Evolutionary conservation across 2,329 filamentous ascomycete genomes (phyloP), one percentile per base, ranked within the genome.

Genomic region (Botrytis byssoidea): DNA sequence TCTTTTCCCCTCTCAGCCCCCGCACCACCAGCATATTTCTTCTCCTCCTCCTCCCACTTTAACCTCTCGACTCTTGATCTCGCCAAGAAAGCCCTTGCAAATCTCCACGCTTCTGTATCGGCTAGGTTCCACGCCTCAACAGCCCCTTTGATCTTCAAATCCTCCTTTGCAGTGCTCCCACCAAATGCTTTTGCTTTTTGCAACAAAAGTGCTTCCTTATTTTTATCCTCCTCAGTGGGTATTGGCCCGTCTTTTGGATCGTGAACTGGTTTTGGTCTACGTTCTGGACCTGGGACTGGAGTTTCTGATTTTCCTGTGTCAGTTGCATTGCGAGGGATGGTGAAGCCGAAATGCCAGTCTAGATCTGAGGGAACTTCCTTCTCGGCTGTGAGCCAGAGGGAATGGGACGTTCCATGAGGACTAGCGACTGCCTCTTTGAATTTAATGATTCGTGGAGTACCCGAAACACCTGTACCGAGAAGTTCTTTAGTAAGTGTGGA

Each of bases 311-410:
- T 87, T 65, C 86, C 87, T 42, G 86, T 84, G 59, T 86, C 82
- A 6, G 87, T 85, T 18, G 84, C 83, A 32, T 85, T 83, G 65
- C 86, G 85, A 2, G 95, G 93, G 16, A 98, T 86, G 22, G 86
- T 85, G 82, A 98, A 98, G 71, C 95, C 96, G 81, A 98, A 93
- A 77, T 92, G 88, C 94, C 94, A 98, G 80, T 95, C 92, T 3
- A 97, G 85, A 76, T 96, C 92, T n/a, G 87, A 82, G 1, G 84
- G 82, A 9, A 85, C 83, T 1, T 86, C 83, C 22, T 85, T 85
- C 79, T 92, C 90, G n/a, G 93, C 92, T 0, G 91, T 92, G 32
- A 97, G 85, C 95, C 95, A 98, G 32, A 98, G 85, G 0, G 91
- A 90, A 77, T 89, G 90, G 0, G 89, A 85, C 0, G 87, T 84